These are phyloP conservation scores for Pulchroboletus neoregius DNA, from an alignment of 1,284 basidiomycete species.

Conservation along the genomic window DNA sequence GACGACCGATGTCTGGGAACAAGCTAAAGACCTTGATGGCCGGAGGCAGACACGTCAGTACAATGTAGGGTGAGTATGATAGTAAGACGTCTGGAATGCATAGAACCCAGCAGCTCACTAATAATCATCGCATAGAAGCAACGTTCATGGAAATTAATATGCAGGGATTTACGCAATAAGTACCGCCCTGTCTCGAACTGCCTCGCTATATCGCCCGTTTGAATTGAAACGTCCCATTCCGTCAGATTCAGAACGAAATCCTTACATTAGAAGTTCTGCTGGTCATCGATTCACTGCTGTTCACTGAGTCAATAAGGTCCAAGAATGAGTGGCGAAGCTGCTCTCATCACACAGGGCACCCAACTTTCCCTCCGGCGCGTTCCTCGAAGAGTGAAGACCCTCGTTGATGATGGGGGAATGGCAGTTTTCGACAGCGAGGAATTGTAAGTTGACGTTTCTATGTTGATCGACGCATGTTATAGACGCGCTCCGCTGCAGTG, in stretches of 20 bases:
- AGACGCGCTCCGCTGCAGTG: constrained; percentile 14
- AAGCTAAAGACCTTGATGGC: constrained; percentile 42
- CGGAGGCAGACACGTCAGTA: constrained; percentile 19
- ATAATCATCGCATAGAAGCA: background rate
- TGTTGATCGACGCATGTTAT: background rate
- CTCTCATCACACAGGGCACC: constrained; percentile 24
- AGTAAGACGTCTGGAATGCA: background rate
- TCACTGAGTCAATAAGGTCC: constrained; percentile 1
- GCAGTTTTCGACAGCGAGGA: constrained; percentile 29
- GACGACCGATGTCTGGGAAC: constrained; percentile 45
- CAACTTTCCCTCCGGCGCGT: constrained; percentile 26
- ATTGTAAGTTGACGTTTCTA: constrained; percentile 22
- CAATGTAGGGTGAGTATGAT: constrained; percentile 11
- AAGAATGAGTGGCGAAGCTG: constrained; percentile 16
- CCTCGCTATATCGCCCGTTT: constrained; percentile 3
- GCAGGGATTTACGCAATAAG: constrained; percentile 2
- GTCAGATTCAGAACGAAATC: constrained; percentile 15
- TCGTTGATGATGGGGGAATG: constrained; percentile 11
- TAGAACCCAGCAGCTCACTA: background rate
- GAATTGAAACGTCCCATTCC: constrained; percentile 10
- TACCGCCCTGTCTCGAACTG: background rate
- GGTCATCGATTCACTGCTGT: background rate
- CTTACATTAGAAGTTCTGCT: background rate
- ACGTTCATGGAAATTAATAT: background rate
- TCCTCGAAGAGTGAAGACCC: constrained; percentile 18